phyloP scores from a whole-genome alignment of 345 rosid genomes.

The Citrus sp. region DNA sequence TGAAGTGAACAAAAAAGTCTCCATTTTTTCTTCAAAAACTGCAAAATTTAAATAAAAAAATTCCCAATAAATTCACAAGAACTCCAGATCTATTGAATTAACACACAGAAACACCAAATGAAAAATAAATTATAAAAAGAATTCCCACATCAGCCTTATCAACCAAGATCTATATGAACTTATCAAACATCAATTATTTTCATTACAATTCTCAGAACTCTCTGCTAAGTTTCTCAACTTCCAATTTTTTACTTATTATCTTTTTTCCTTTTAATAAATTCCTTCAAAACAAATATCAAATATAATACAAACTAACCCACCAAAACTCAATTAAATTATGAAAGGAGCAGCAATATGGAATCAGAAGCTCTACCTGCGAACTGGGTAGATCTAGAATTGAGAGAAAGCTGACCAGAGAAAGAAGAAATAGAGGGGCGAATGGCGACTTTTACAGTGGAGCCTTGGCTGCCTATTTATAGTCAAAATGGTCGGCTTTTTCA shows the following conservation, averaged over 20 bases:
- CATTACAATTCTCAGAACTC: neutral
- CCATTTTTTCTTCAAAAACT: conserved; percentile 17
- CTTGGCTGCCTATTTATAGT: neutral
- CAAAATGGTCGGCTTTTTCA: neutral
- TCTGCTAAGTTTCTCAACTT: neutral
- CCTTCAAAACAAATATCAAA: too few relatives aligned
- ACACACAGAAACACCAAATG: neutral
- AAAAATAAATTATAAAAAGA: too few relatives aligned
- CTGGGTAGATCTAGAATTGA: neutral
- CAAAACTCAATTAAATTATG: neutral
- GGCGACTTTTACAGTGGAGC: neutral
- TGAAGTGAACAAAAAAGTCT: conserved; percentile 30
- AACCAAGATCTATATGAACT: neutral
- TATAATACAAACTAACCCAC: neutral
- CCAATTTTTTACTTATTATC: neutral
- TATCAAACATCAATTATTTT: too few relatives aligned
- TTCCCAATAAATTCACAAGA: neutral
- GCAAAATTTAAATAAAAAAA: neutral
- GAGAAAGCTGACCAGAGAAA: neutral
- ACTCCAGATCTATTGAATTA: neutral
- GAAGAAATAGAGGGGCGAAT: neutral
- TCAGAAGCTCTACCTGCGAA: neutral
- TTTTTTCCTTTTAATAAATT: too few relatives aligned
- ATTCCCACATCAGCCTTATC: neutral
- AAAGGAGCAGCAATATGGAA: neutral